Percentiles rank a stretch among this genome's conserved stretches.
Conservation (phyloP, 1,284 basidiomycete genomes). For the Leccinum solheimii region DNA sequence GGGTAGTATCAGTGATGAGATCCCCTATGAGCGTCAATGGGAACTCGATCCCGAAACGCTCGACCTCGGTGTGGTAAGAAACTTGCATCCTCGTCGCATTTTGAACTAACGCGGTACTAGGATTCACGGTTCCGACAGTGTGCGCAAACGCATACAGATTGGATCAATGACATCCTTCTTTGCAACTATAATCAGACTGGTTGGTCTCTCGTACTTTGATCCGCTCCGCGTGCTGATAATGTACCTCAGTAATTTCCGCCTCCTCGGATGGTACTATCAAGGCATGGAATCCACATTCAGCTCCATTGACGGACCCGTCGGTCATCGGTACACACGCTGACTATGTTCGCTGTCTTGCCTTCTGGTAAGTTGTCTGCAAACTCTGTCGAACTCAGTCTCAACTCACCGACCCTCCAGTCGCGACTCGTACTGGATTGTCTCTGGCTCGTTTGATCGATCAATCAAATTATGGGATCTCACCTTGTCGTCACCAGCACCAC, state of each 20-base stretch:
- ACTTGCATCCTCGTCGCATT: conserved; percentile 4
- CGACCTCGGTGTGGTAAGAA: conserved; percentile 50
- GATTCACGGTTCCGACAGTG: conserved; percentile 74
- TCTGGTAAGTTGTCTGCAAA: conserved; percentile 50
- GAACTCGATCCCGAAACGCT: conserved; percentile 62
- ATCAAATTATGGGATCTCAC: conserved; percentile 95
- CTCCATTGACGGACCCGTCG: conserved; percentile 52
- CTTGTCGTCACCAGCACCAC: conserved; percentile 38
- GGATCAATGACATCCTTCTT: conserved; percentile 94
- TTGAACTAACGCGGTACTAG: conserved; percentile 34
- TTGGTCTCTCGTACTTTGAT: conserved; percentile 34
- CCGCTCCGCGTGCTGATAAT: conserved; percentile 7
- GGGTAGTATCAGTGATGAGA: conserved; percentile 35
- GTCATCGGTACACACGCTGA: conserved; percentile 88
- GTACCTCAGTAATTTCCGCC: conserved; percentile 75
- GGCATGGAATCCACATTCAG: conserved; percentile 88
- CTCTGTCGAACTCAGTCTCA: conserved; percentile 4
- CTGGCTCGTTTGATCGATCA: conserved; percentile 91
- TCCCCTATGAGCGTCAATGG: conserved; percentile 77
- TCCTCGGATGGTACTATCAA: conserved; percentile 96
- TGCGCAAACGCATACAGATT: conserved; percentile 87
- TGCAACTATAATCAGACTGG: conserved; percentile 92
- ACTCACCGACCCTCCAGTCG: conserved; percentile 45
- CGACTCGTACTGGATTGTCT: conserved; percentile 84
- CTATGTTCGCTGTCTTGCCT: conserved; percentile 86